Percentiles rank a stretch among this genome's conserved stretches.
Conservation (phyloP, 2,329 filamentous ascomycete genomes). For the Fusarium falciforme region DNA sequence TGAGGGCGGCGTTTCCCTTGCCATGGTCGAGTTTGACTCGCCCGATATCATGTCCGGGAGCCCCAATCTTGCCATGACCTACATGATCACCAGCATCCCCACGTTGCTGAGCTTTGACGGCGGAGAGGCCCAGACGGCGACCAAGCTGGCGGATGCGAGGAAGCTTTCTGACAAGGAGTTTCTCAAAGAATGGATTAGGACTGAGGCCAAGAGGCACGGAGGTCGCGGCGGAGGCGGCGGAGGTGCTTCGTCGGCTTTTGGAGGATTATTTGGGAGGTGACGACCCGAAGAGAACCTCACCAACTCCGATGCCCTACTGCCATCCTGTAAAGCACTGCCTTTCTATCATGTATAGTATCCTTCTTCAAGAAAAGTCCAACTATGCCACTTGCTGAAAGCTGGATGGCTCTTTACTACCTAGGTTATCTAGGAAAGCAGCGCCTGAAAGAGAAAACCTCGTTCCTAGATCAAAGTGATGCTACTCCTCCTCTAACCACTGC, state of each 20-base stretch:
- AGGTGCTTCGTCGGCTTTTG: slow-evolving; percentile 47
- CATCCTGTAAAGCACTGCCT: neutral
- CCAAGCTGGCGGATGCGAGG: slow-evolving; percentile 62
- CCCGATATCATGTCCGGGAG: slow-evolving; percentile 64
- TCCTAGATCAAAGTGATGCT: neutral
- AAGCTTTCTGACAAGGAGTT: slow-evolving; percentile 62
- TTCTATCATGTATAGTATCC: neutral
- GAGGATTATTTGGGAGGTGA: slow-evolving; percentile 55
- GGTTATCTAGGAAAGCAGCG: neutral
- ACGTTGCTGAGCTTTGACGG: slow-evolving; percentile 69
- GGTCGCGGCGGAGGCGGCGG: slow-evolving; percentile 57
- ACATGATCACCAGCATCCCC: slow-evolving; percentile 69
- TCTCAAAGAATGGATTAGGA: slow-evolving; percentile 65
- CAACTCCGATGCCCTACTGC: neutral
- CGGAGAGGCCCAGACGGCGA: slow-evolving; percentile 62
- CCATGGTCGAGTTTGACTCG: slow-evolving; percentile 66
- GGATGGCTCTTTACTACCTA: neutral
- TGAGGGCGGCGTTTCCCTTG: slow-evolving; percentile 67
- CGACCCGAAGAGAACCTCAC: neutral
- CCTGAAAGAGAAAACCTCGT: neutral
- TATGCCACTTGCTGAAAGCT: neutral
- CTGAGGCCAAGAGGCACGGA: slow-evolving; percentile 61
- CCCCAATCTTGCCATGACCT: slow-evolving; percentile 60
- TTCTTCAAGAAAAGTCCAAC: neutral
- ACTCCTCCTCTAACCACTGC: neutral